Percentiles rank a stretch among this genome's conserved stretches.
Evolutionary conservation across 805 yeast species (phyloP).

Genomic region (Barnettozyma sp.): DNA sequence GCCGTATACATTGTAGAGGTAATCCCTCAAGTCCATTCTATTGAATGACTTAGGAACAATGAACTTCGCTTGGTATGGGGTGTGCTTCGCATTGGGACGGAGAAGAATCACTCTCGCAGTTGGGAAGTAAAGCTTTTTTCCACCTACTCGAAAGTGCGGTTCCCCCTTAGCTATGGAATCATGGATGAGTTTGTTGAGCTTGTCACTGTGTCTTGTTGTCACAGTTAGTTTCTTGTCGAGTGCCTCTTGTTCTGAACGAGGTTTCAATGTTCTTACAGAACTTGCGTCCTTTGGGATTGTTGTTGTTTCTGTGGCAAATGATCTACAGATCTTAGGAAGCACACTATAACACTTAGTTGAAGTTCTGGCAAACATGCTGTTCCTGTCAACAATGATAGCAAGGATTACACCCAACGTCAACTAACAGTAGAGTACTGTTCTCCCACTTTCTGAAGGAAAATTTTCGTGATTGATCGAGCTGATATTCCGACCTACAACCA

Average conservation of each 20-base stretch:
- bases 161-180: constrained; percentile 52
- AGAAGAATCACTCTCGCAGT: constrained; percentile 72
- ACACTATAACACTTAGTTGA: constrained; percentile 12
- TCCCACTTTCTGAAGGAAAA: too few relatives aligned
- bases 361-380: too few relatives aligned
- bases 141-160: constrained; percentile 83
- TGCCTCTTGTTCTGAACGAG: constrained; percentile 11
- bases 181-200: constrained; percentile 22
- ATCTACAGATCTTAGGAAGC: constrained; percentile 19
- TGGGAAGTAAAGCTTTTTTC: constrained; percentile 72
- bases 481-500: too few relatives aligned
- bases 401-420: too few relatives aligned
- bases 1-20: constrained; percentile 84
- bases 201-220: constrained; percentile 22
- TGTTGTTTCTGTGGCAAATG: constrained; percentile 13
- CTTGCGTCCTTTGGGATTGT: constrained; percentile 7
- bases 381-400: too few relatives aligned
- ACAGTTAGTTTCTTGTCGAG: constrained; percentile 18
- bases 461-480: too few relatives aligned
- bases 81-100: constrained; percentile 91
- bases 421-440: too few relatives aligned
- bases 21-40: constrained; percentile 91
- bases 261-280: constrained; percentile 8
- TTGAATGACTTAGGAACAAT: constrained; percentile 91
- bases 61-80: constrained; percentile 96